Base-by-base conservation (phyloP, 805 yeast genomes). In the Huiozyma sinensis region DNA sequence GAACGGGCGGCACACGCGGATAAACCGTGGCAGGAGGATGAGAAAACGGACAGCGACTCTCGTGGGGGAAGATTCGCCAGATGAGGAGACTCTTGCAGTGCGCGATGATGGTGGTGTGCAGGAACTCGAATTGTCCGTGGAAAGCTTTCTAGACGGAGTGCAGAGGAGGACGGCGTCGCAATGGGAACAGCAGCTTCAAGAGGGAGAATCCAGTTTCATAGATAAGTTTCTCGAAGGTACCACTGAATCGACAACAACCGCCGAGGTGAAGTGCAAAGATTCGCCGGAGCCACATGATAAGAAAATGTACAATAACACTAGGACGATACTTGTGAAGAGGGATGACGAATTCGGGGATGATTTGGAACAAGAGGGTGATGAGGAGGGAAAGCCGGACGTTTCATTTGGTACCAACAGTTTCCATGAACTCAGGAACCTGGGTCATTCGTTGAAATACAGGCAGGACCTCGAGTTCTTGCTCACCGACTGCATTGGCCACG, bases 381-480 rank as follows among this genome's bases (percentile, higher is more conserved):
- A 42, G 28, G 49, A 47, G 9, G 24, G 24, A 17, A 17, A 17
- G 24, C 24, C 24, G 24, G 39, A 40, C 38, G 24, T 12, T 9
- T 30, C 40, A 10, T 30, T 36, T 24, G 36, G 32, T 6, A 9
- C 49, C 0, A 50, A 48, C 32, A 57, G 58, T 42, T 55, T 50
- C 38, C 56, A 56, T 39, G 63, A 59, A 42, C 44, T 61, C 40
- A 56, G 50, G 42, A 55, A 54, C 31, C 53, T 58, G 44, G 75
- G 75, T 3, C 56, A 57, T 27, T 54, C 55, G 11, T 46, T 63
- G 2, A 61, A 64, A 43, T 60, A 50, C 39, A 52, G 53, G 37
- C 69, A 67, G 41, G 70, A 68, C 31, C 46, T 63, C 32, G 65
- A 57, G n/a, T 67, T 65, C 43, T 41, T 67, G 32, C 40, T 45